These are phyloP conservation scores for Cardiosporidium cionae DNA, from an alignment of 169 alveolate species.

Conservation along the genomic window DNA sequence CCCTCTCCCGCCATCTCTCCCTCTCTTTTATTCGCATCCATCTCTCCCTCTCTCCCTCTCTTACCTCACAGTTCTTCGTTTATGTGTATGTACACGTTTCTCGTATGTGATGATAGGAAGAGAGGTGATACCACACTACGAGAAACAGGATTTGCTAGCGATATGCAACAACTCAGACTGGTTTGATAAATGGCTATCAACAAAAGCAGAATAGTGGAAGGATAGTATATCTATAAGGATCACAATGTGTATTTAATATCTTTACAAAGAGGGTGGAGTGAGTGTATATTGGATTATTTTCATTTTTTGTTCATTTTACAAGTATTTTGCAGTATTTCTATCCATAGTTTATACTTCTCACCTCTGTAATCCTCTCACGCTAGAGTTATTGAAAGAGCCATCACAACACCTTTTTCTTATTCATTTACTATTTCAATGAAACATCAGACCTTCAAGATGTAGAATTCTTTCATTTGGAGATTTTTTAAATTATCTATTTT, in stretches of 20 bases:
- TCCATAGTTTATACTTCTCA: not conserved
- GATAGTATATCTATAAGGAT: not conserved
- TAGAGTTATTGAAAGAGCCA: too few relatives aligned
- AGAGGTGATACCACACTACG: not conserved
- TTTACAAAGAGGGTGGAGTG: not conserved
- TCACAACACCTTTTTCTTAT: too few relatives aligned
- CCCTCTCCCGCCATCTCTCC: too few relatives aligned
- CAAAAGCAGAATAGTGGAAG: not conserved
- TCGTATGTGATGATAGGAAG: not conserved
- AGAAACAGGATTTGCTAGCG: not conserved
- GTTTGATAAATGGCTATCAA: not conserved
- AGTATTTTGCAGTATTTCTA: not conserved
- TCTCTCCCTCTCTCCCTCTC: too few relatives aligned
- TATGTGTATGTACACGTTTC: not conserved
- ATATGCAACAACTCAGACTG: not conserved
- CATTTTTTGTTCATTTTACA: not conserved
- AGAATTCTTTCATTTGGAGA: too few relatives aligned
- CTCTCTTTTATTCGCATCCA: too few relatives aligned
- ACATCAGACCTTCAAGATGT: too few relatives aligned
- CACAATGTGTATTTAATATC: not conserved
- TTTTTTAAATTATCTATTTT: too few relatives aligned
- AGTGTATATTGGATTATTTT: not conserved
- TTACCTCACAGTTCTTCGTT: too few relatives aligned
- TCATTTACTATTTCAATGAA: too few relatives aligned
- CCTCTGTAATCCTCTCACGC: not conserved